Base-by-base conservation (phyloP, 139 green algal genomes). In the Coelastrella sp. region DNA sequence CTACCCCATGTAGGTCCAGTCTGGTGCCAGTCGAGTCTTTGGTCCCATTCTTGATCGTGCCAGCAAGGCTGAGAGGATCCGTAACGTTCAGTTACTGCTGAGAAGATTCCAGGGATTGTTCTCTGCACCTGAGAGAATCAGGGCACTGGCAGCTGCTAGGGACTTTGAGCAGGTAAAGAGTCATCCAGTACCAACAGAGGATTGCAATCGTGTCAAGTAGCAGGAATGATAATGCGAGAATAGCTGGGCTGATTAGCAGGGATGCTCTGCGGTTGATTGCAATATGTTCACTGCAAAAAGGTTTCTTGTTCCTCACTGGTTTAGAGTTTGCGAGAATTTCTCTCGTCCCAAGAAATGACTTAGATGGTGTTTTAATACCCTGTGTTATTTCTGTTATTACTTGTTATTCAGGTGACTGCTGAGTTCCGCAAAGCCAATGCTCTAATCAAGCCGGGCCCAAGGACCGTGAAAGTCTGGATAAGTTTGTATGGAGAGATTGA, bases 81-180 rank as follows among this genome's bases (percentile, higher is more conserved):
- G 85, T 32, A 69, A 66, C n/a, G 89, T 95, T 64, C 83, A 93
- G 69, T 62, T 68, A 2, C 68, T 95, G 73, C 83, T 95, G 62
- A 71, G 84, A 38, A 89, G 90, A 35, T 95, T 95, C 60, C 86
- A 93, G 73, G 76, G 82, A 1, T 78, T 94, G 15, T 93, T 96
- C 43, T 32, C 77, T 17, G 81, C 93, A 79, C 92, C 92, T 13
- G 74, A 83, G 2, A 76, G 89, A 19, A 89, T 95, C 19, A 71
- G 84, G n/a, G 53, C 57, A 27, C 69, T 74, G 21, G 71, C 69
- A 15, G 64, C 84, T 67, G 75, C 73, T 73, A 48, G 86, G 57
- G 13, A 94, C 74, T 94, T 90, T 75, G 89, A 92, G 21, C 86
- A 90, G 85, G 90, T 89, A 48, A 8, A 64, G 73, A 19, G 30